Base-by-base conservation (phyloP, 2,329 filamentous ascomycete species). In the Exophiala spinifera region DNA sequence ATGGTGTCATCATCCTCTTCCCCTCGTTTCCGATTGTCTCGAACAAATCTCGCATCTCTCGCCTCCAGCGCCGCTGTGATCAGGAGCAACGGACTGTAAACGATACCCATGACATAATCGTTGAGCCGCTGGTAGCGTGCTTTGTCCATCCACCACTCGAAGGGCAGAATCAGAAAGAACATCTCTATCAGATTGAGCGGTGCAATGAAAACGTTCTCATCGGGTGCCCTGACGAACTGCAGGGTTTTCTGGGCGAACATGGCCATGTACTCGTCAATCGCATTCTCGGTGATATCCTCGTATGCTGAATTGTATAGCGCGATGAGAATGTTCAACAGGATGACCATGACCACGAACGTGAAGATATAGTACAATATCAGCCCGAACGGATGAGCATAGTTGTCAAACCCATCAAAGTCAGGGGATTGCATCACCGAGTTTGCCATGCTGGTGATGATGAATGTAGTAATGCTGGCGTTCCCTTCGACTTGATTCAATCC, bases 181-280 rank as follows among this genome's bases (percentile, higher is more conserved):
- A 97, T 85, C 70, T 99, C 94, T 56, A 99, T 81, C 1, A 99
- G 79, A 69, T 99, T 99, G 72, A 99, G 88, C 0, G 94, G 94
- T 0, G 94, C 86, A 65, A 99, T 96, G 73, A 94, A 99, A 51
- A 99, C 94, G 64, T 99, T 99, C 71, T 99, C 94, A 65, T 99
- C 94, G 0, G 94, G 94, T 0, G 94, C 94, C 46, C 94, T 89
- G 15, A 97, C 89, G 66, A 96, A 99, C 66, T 95, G 91, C 81
- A 97, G 89, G 0, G 94, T 96, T 73, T 96, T 96, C 63, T 95
- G 88, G 0, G 89, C 82, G 72, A 96, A 96, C 3, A 97, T 81
- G 0, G 91, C 92, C 69, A 99, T 85, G 72, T 91, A 99, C 71
- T 99, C 94, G 70, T 99, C 94, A 61, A 90, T 87, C 3, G 94